phyloP scores from a whole-genome alignment of 2,329 filamentous ascomycete species.

The Fusarium armeniacum region DNA sequence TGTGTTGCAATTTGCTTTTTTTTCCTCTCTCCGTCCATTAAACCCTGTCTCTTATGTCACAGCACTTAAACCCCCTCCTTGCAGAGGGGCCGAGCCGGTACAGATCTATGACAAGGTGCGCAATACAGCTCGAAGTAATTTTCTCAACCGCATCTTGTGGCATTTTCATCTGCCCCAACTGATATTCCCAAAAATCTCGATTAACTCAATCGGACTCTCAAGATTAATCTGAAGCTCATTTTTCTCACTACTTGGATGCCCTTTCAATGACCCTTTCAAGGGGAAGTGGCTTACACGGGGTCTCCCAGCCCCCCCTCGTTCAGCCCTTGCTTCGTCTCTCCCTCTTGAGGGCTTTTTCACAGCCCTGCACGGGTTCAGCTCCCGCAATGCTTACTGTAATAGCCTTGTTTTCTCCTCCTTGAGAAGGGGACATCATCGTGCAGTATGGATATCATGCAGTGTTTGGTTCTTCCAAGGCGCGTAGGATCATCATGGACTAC shows the following conservation, averaged over 20 bases:
- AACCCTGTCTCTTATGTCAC: constrained; percentile 20
- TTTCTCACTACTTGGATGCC: background rate
- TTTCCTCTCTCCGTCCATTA: constrained; percentile 9
- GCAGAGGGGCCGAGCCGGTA: constrained; percentile 6
- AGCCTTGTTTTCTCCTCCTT: constrained; percentile 7
- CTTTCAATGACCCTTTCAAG: constrained; percentile 7
- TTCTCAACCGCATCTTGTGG: constrained; percentile 31
- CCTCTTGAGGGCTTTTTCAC: constrained; percentile 25
- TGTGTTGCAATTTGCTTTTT: constrained; percentile 5
- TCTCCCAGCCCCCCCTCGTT: constrained; percentile 21
- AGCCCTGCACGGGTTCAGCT: constrained; percentile 12
- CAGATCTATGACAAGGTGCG: constrained; percentile 24
- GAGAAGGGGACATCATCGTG: background rate
- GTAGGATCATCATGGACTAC: constrained; percentile 4
- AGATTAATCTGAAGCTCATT: background rate
- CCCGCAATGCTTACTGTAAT: constrained; percentile 7
- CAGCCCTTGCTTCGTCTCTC: constrained; percentile 21
- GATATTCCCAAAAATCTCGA: constrained; percentile 5
- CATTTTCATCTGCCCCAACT: constrained; percentile 12
- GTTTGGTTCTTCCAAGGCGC: constrained; percentile 5
- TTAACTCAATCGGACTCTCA: constrained; percentile 16
- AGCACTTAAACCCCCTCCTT: constrained; percentile 10
- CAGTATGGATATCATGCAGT: constrained; percentile 14
- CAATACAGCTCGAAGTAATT: constrained; percentile 14
- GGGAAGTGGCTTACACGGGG: constrained; percentile 21